Evolutionary conservation across 2,329 filamentous ascomycete species (phyloP).

Genomic region (Fusarium domesticum): DNA sequence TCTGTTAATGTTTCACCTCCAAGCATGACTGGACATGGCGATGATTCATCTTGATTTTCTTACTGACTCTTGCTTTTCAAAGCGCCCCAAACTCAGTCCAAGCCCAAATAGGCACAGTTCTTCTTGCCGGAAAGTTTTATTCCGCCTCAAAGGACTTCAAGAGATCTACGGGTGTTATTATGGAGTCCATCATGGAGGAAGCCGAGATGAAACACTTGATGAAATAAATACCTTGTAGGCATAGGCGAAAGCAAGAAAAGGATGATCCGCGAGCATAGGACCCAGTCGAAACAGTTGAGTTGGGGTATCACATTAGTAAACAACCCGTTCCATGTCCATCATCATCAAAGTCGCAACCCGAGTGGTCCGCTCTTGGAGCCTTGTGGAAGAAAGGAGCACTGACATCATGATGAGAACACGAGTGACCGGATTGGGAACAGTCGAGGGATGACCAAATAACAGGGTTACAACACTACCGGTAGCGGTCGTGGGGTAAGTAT

Average conservation of each 20-base stretch:
- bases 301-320: too few species aligned
- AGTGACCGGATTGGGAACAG: constrained; percentile 22
- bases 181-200: constrained; percentile 18
- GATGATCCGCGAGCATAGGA: not conserved
- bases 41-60: too few species aligned
- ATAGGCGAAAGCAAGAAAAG: constrained; percentile 3
- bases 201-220: constrained; percentile 23
- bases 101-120: too few species aligned
- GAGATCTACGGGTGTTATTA: constrained; percentile 18
- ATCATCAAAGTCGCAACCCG: not conserved
- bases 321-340: too few species aligned
- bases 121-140: constrained; percentile 1
- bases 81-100: too few species aligned
- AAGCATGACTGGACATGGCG: constrained; percentile 12
- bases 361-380: not conserved
- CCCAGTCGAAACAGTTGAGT: not conserved
- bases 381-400: not conserved
- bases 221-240: constrained; percentile 5
- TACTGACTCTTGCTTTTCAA: too few species aligned
- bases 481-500: constrained; percentile 7
- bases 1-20: constrained; percentile 21
- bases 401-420: constrained; percentile 22
- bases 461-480: constrained; percentile 5
- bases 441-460: too few species aligned
- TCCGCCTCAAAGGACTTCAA: constrained; percentile 9